Percentiles rank a stretch among this genome's conserved stretches.
These are phyloP conservation scores for Fusarium clavum DNA, from an alignment of 2,329 filamentous ascomycete species.

Conservation along the genomic window DNA sequence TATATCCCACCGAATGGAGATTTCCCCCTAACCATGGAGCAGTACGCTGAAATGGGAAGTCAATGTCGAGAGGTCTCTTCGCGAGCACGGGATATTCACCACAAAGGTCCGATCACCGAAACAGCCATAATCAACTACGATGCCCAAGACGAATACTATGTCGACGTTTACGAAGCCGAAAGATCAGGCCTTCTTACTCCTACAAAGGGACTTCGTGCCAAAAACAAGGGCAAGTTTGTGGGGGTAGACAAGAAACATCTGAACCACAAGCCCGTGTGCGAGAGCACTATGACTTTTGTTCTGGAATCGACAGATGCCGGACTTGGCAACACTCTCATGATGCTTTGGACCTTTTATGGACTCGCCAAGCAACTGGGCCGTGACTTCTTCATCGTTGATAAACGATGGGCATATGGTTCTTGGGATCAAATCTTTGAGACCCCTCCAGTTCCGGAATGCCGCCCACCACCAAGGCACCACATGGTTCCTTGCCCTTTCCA, in stretches of 20 bases:
- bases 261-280: conserved; percentile 69
- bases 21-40: conserved; percentile 74
- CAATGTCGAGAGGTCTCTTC: conserved; percentile 74
- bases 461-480: conserved; percentile 77
- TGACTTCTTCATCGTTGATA: conserved; percentile 87
- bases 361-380: conserved; percentile 79
- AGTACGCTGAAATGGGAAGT: conserved; percentile 77
- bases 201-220: conserved; percentile 52
- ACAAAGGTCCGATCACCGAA: conserved; percentile 55
- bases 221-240: conserved; percentile 59
- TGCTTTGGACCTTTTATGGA: conserved; percentile 86
- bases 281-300: conserved; percentile 79
- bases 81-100: conserved; percentile 62
- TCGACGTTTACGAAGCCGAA: conserved; percentile 81
- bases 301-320: conserved; percentile 80
- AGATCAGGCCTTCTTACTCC: conserved; percentile 66
- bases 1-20: conserved; percentile 75
- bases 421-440: conserved; percentile 78
- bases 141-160: conserved; percentile 73
- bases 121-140: conserved; percentile 66
- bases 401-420: conserved; percentile 82
- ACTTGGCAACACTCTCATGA: conserved; percentile 80
- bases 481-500: conserved; percentile 84
- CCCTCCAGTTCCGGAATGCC: conserved; percentile 73
- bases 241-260: conserved; percentile 59